Conservation (phyloP, 345 rosid genomes). For the Salix purpurea region DNA sequence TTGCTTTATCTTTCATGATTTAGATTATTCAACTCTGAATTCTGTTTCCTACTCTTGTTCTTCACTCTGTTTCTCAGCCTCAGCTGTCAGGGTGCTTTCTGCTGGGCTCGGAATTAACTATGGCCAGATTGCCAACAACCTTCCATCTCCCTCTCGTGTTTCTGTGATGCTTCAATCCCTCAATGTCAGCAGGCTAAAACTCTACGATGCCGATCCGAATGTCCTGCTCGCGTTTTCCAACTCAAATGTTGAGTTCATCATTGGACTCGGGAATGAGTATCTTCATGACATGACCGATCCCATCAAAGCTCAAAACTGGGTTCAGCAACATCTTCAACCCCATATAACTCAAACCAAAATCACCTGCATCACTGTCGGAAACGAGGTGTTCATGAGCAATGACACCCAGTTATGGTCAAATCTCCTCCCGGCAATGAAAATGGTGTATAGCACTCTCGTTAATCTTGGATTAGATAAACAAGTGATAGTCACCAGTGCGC, state of each 20-base stretch:
- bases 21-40: background rate
- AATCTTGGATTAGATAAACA: constrained; percentile 62
- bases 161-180: constrained; percentile 53
- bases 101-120: constrained; percentile 78
- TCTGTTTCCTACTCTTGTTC: constrained; percentile 1
- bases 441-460: constrained; percentile 40
- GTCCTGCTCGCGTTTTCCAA: constrained; percentile 73
- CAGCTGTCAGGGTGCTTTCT: constrained; percentile 16
- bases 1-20: background rate
- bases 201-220: constrained; percentile 79
- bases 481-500: constrained; percentile 67
- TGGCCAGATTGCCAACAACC: constrained; percentile 84
- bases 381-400: constrained; percentile 57
- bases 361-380: constrained; percentile 68
- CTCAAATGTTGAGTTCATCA: constrained; percentile 61
- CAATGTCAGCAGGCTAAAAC: constrained; percentile 63
- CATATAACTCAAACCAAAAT: constrained; percentile 54
- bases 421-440: constrained; percentile 81
- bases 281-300: constrained; percentile 60
- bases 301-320: constrained; percentile 57
- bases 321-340: constrained; percentile 56
- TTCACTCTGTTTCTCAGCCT: constrained; percentile 15
- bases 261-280: constrained; percentile 64
- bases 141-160: constrained; percentile 70
- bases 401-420: constrained; percentile 29